Evolutionary conservation across 2,329 filamentous ascomycete genomes (phyloP).

Genomic region (Echinosphaeria canescens): DNA sequence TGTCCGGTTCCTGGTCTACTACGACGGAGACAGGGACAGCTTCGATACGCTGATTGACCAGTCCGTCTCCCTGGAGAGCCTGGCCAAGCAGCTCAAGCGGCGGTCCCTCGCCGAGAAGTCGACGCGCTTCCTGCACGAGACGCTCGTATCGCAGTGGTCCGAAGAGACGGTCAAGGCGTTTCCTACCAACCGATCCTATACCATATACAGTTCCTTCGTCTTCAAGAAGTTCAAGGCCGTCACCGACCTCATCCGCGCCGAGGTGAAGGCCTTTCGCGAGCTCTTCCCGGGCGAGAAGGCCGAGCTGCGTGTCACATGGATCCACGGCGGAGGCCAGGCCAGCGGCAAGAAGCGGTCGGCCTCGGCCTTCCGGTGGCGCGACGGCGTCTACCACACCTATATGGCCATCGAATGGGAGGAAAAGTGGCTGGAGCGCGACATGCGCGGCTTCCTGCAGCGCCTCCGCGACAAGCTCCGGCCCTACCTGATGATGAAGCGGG

Average conservation of each 20-base stretch:
- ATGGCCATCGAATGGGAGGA: no score
- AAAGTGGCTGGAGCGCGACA: no score
- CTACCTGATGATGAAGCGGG: no score
- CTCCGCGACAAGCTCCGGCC: no score
- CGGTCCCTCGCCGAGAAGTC: conserved; percentile 1
- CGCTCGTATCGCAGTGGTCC: conserved; percentile 3
- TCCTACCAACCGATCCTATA: neutral
- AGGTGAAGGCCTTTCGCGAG: neutral
- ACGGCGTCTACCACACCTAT: neutral
- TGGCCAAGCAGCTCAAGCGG: conserved; percentile 2
- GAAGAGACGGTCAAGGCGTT: conserved; percentile 2
- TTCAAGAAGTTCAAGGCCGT: no score
- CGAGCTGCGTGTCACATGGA: conserved; percentile 1
- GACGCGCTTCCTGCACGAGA: conserved; percentile 3
- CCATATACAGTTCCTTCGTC: conserved; percentile 1
- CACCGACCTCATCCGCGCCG: no score
- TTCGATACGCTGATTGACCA: neutral
- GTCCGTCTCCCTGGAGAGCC: neutral
- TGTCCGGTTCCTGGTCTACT: conserved; percentile 2
- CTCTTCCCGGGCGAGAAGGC: neutral
- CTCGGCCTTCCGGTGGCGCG: conserved; percentile 1
- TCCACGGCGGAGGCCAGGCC: neutral
- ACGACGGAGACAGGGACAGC: neutral
- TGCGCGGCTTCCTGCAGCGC: no score
- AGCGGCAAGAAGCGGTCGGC: neutral